phyloP scores from a whole-genome alignment of 2,329 filamentous ascomycete species.

The Fusarium coffeatum region DNA sequence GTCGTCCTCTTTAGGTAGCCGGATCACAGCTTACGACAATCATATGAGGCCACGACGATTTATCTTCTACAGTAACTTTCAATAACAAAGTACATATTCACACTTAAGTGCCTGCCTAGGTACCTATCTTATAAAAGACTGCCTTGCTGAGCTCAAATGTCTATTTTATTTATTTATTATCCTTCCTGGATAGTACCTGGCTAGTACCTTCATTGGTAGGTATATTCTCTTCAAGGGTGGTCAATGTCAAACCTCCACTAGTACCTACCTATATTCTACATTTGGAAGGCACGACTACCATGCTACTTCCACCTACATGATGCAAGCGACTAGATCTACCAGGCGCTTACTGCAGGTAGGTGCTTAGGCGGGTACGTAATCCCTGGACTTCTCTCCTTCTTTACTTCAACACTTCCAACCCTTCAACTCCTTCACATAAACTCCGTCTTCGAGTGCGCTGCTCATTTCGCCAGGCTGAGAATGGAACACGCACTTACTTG shows the following conservation, averaged over 20 bases:
- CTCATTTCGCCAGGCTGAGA: background rate
- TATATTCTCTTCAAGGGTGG: background rate
- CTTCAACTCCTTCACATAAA: background rate
- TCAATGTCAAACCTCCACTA: background rate
- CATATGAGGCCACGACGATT: constrained; percentile 31
- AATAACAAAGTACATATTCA: constrained; percentile 3
- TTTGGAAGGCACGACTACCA: background rate
- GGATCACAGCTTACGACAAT: constrained; percentile 38
- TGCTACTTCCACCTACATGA: background rate
- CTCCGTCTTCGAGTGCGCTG: background rate
- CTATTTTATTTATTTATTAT: background rate
- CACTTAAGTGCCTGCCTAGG: background rate
- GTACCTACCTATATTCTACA: background rate
- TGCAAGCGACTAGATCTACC: background rate
- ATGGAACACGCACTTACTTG: constrained; percentile 85
- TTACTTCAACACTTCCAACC: background rate
- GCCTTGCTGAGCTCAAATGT: background rate
- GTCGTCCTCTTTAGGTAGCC: constrained; percentile 18
- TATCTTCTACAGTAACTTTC: background rate
- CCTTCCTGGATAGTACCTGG: background rate
- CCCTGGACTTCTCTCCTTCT: background rate
- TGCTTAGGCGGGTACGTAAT: background rate
- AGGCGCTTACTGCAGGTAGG: background rate
- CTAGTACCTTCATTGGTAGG: background rate
- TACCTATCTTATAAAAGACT: background rate